Base-by-base conservation (phyloP, 495 filamentous ascomycete species). In the Penicillium soppii region DNA sequence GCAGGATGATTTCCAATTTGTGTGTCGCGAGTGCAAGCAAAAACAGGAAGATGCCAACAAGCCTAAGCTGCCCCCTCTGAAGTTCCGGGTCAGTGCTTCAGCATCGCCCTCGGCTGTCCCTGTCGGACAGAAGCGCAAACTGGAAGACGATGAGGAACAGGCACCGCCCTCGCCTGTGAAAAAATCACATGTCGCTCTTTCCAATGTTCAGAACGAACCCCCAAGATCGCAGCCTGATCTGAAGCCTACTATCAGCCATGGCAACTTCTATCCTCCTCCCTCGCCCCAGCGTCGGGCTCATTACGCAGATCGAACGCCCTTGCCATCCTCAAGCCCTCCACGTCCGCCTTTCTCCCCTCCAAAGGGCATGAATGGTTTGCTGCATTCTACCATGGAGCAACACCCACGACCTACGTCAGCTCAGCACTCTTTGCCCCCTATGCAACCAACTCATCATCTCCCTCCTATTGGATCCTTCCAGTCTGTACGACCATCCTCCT, bases 1-100 rank as follows among this genome's bases (percentile, higher is more conserved):
- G 45, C 75, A 83, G 38, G 89, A 92, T 10, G 87, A 95, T 57
- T 97, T 96, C 63, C 85, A 89, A 47, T 96, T 96, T 65, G 73
- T 96, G 43, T 98, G 94, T 71, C 74, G 74, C 19, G 81, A 83
- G 41, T 98, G 94, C 70, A 81, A 82, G 58, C 78, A 78, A 38
- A 83, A 82, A 33, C 84, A 81, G 47, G 79, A 85, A 54, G 83
- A 84, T 36, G 75, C 80, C 12, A 81, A 79, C 47, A 65, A 63
- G 41, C 88, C 71, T 41, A 96, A 92, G 66, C 75, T 95, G 45
- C 75, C 77, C 41, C 88, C 89, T 46, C 69, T 94, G 40, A 88
- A 87, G 52, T 79, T 86, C 56, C 74, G 79, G 9, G 68, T 83
- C 27, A 80, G 77, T 23, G 71, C 76, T 29, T 83, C 85, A 13